Evolutionary conservation across 108 stramenopile genomes (phyloP).

Genomic region (Skeletonema costatum): DNA sequence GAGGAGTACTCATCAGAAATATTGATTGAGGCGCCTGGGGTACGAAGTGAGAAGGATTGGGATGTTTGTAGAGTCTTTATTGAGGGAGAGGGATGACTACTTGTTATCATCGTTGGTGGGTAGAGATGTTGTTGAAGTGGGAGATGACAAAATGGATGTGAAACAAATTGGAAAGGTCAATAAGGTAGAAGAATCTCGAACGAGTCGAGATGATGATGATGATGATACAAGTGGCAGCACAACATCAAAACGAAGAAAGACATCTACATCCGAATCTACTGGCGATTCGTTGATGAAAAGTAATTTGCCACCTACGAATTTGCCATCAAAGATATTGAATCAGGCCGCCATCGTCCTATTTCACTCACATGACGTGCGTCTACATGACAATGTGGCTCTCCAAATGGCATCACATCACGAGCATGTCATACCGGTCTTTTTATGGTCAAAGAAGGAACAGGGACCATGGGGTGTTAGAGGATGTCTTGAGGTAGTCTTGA

Average conservation of each 20-base stretch:
- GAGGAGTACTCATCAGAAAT: constrained; percentile 22
- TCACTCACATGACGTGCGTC: constrained; percentile 49
- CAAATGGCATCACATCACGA: constrained; percentile 20
- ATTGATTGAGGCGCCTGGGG: constrained; percentile 60
- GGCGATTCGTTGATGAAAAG: too few species aligned
- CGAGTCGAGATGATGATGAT: too few species aligned
- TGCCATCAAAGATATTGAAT: too few species aligned
- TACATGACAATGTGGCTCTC: constrained; percentile 43
- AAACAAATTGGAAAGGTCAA: too few species aligned
- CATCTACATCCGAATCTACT: too few species aligned
- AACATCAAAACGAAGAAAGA: too few species aligned
- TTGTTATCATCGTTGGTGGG: too few species aligned
- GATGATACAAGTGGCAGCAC: not conserved
- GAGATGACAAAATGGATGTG: too few species aligned
- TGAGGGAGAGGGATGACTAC: not conserved
- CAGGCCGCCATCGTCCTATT: constrained; percentile 29
- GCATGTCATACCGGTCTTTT: constrained; percentile 38
- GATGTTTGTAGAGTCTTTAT: constrained; percentile 16
- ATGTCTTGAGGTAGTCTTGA: constrained; percentile 35
- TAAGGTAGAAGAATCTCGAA: too few species aligned
- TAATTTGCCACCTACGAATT: too few species aligned
- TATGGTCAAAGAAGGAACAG: constrained; percentile 34
- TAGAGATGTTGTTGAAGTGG: too few species aligned
- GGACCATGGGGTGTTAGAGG: constrained; percentile 33
- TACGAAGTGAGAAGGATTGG: constrained; percentile 53